A percentile compares a stretch with the other conserved stretches of the same genome.
Evolutionary conservation across 176 grass and related monocot genomes (phyloP).

Genomic region (Aegilops umbellulata): DNA sequence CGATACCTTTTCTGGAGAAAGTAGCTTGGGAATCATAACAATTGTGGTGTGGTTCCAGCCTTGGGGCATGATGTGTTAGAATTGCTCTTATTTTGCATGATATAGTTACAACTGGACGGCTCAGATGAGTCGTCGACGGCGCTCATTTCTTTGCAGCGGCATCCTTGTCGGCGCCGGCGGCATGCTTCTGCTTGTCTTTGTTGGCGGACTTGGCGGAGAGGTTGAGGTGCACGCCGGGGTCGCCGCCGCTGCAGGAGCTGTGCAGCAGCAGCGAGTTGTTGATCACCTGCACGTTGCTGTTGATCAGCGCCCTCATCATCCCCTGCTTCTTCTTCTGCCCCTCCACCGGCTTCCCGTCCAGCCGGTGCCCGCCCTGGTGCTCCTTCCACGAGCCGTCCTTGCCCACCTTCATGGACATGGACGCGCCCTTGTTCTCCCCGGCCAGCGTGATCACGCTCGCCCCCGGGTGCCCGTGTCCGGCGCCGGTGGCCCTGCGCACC

Average conservation of each 20-base stretch:
- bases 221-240: constrained; percentile 62
- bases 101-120: background rate
- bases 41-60: too few species aligned
- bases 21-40: too few species aligned
- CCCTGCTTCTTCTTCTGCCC: background rate
- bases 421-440: constrained; percentile 71
- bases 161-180: background rate
- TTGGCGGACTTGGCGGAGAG: constrained; percentile 31
- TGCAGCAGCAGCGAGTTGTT: constrained; percentile 77
- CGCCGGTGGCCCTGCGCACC: constrained; percentile 25
- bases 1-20: too few species aligned
- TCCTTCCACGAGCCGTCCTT: background rate
- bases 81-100: too few species aligned
- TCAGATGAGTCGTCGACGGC: background rate
- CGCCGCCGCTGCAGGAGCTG: constrained; percentile 41
- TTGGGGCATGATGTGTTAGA: too few species aligned
- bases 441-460: constrained; percentile 59
- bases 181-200: constrained; percentile 15
- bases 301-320: constrained; percentile 40
- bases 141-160: background rate
- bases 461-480: background rate
- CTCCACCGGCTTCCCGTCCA: background rate
- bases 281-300: constrained; percentile 82
- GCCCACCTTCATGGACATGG: constrained; percentile 68
- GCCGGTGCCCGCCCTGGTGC: background rate